A percentile compares a stretch with the other conserved stretches of the same genome.
phyloP scores from a whole-genome alignment of 1,284 basidiomycete genomes.

The Ceratobasidium sp. region DNA sequence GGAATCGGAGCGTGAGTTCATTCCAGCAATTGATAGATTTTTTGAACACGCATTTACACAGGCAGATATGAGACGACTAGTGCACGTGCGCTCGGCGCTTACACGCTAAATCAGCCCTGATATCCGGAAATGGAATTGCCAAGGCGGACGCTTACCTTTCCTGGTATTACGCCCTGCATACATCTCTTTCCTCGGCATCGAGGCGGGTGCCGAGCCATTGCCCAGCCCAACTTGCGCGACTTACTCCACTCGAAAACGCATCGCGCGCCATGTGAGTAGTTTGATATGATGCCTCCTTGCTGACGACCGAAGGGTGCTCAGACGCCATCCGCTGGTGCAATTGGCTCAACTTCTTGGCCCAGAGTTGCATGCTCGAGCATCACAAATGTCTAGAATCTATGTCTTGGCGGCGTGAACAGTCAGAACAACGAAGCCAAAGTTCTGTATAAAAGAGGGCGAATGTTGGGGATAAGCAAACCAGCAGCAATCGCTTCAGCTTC shows the following conservation, averaged over 20 bases:
- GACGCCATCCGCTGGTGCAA: neutral
- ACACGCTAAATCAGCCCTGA: neutral
- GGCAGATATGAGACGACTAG: no score
- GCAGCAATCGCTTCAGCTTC: slow-evolving; percentile 37
- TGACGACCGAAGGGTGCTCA: neutral
- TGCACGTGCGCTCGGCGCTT: neutral
- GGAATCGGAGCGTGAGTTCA: neutral
- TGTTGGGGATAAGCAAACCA: neutral
- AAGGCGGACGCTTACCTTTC: neutral
- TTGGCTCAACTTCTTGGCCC: no score
- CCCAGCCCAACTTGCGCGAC: neutral
- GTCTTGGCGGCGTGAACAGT: no score
- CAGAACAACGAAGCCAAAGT: no score
- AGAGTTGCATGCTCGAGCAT: no score
- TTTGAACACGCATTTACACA: neutral
- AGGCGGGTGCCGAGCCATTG: slow-evolving; percentile 6
- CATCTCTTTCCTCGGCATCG: slow-evolving; percentile 16
- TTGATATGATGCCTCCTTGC: neutral
- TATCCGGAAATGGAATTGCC: neutral
- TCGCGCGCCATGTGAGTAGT: slow-evolving; percentile 15
- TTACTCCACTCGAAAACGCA: neutral
- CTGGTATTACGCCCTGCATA: neutral
- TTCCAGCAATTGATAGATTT: neutral
- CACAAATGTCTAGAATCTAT: no score
- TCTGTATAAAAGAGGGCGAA: slow-evolving; percentile 17